Percentiles rank a stretch among this genome's conserved stretches.
phyloP scores from a whole-genome alignment of 352 stramenopile genomes.

The Plasmopara muralis region DNA sequence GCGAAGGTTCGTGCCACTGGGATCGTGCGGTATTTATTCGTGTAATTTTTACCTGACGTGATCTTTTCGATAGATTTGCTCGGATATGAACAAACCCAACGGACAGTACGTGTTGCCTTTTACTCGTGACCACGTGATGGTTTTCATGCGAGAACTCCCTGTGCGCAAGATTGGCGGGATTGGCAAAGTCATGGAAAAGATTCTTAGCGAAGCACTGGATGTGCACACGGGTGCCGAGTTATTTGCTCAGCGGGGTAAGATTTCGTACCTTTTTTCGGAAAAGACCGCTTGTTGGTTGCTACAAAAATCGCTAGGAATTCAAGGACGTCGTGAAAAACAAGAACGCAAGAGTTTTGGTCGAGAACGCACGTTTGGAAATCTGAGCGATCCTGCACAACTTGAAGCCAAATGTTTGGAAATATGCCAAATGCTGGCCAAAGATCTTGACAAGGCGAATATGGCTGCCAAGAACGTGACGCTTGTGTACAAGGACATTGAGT shows the following conservation, averaged over 20 bases:
- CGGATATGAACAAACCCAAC: slow-evolving; percentile 96
- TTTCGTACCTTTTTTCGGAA: slow-evolving; percentile 61
- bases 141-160: slow-evolving; percentile 85
- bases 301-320: slow-evolving; percentile 62
- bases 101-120: slow-evolving; percentile 90
- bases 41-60: neutral
- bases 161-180: slow-evolving; percentile 93
- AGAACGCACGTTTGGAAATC: slow-evolving; percentile 56
- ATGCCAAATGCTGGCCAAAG: slow-evolving; percentile 44
- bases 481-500: slow-evolving; percentile 67
- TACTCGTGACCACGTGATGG: slow-evolving; percentile 57
- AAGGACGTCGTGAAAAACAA: slow-evolving; percentile 35
- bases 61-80: slow-evolving; percentile 68
- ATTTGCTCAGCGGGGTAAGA: slow-evolving; percentile 44
- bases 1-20: slow-evolving; percentile 70
- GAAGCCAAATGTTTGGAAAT: slow-evolving; percentile 64
- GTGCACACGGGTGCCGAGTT: slow-evolving; percentile 84
- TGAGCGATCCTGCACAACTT: slow-evolving; percentile 36
- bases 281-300: slow-evolving; percentile 67
- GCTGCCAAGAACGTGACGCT: slow-evolving; percentile 57
- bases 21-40: neutral
- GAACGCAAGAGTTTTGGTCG: slow-evolving; percentile 78
- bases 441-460: slow-evolving; percentile 39
- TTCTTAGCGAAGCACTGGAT: slow-evolving; percentile 63
- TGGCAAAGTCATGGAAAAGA: slow-evolving; percentile 94